Evolutionary conservation across 2,329 filamentous ascomycete genomes (phyloP), one percentile per base, ranked within the genome.

Genomic region (Colletotrichum phormii): DNA sequence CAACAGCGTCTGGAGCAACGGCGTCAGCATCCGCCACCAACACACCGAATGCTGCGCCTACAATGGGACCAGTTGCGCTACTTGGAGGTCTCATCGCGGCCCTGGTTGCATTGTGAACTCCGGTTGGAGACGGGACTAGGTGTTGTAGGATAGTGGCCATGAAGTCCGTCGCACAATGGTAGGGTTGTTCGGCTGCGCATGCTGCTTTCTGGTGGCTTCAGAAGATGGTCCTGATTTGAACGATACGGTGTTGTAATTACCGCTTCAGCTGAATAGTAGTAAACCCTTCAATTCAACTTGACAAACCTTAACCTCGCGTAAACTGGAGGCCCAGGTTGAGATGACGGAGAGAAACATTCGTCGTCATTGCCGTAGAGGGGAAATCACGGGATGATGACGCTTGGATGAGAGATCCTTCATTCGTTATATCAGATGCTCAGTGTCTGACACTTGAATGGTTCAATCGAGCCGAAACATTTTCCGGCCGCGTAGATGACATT

Each of bases 71-170:
- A 2, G 58, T 69, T 11, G 72, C 67, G 13, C 51, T 74, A 15
- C 26, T 75, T 18, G 72, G 74, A 26, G 72, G 72, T 55, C 54
- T 75, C 5, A 42, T 75, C 13, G 74, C 64, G 13, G 74, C 72
- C 33, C 31, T 72, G n/a, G 69, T 62, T 13, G 53, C 26, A 11
- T 26, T 75, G 57, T 75, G 57, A 26, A 15, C 4, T 31, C 24
- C 13, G 22, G n/a, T 8, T 24, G 35, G n/a, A 24, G 29, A 1
- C 22, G 29, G 29, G 15, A 11, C 5, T n/a, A 13, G 37, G 12
- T 22, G 33, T 26, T 24, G 12, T 9, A 9, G 42, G 51, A 26
- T 12, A 26, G 24, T 15, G 37, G 3, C 2, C 33, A 31, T n/a
- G 29, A 57, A 22, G 8, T 42, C 35, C 22, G 22, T 49, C 31